Conservation (phyloP, 805 yeast genomes). For the Yarrowia hollandica region DNA sequence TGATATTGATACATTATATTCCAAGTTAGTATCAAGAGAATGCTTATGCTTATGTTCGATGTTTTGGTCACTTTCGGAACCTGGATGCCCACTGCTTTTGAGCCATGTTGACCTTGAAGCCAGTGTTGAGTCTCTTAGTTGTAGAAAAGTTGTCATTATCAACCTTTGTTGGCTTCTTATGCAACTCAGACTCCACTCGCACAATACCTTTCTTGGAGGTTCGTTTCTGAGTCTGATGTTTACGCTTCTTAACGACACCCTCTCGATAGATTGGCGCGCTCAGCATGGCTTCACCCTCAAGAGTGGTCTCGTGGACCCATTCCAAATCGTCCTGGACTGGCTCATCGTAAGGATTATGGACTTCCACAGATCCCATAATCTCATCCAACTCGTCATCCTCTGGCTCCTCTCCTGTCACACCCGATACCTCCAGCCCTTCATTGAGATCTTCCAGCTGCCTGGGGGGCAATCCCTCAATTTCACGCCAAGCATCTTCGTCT, state of each 20-base stretch:
- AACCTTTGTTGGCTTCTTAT: constrained; percentile 10
- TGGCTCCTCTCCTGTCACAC: not conserved
- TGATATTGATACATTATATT: not conserved
- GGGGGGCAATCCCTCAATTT: not conserved
- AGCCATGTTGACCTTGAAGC: constrained; percentile 19
- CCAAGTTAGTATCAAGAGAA: not conserved
- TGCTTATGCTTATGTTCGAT: not conserved
- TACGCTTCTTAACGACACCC: not conserved
- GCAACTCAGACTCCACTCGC: constrained; percentile 5
- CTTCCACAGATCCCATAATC: constrained; percentile 11
- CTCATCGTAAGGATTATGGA: constrained; percentile 6
- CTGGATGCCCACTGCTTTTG: constrained; percentile 16
- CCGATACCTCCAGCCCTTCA: too few relatives aligned
- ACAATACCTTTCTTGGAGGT: constrained; percentile 8
- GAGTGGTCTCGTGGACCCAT: not conserved
- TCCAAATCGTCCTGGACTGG: constrained; percentile 15
- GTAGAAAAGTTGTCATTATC: constrained; percentile 15
- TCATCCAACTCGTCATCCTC: constrained; percentile 8
- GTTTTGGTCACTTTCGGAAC: not conserved
- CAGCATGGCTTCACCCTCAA: constrained; percentile 1
- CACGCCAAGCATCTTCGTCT: constrained; percentile 8
- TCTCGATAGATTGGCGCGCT: constrained; percentile 16
- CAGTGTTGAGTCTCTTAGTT: constrained; percentile 5
- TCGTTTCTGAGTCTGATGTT: constrained; percentile 21
- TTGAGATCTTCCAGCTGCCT: not conserved